These are phyloP conservation scores for Microthlaspi erraticum DNA, from an alignment of 345 rosid species.

Conservation along the genomic window DNA sequence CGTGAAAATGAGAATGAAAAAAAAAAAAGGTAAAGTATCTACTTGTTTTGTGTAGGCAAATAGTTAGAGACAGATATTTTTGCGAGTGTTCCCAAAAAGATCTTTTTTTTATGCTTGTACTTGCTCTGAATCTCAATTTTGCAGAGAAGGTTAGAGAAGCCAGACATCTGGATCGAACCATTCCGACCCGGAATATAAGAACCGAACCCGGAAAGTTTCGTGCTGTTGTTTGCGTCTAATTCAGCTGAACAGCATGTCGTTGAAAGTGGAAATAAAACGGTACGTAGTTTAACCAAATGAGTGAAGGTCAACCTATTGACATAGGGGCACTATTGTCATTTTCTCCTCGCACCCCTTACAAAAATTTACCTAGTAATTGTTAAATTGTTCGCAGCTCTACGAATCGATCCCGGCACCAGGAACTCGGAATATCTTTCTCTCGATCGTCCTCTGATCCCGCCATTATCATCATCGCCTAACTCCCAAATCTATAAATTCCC, in stretches of 20 bases:
- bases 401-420: slow-evolving; percentile 42
- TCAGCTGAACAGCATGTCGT: slow-evolving; percentile 20
- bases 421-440: slow-evolving; percentile 17
- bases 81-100: neutral
- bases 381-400: slow-evolving; percentile 20
- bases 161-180: slow-evolving; percentile 26
- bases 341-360: neutral
- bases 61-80: slow-evolving; percentile 33
- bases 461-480: slow-evolving; percentile 25
- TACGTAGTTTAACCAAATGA: slow-evolving; percentile 3
- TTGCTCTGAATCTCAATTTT: slow-evolving; percentile 28
- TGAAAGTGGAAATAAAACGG: neutral
- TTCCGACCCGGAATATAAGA: slow-evolving; percentile 17
- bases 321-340: slow-evolving; percentile 1
- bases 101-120: slow-evolving; percentile 8
- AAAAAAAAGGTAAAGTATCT: neutral
- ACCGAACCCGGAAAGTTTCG: slow-evolving; percentile 21
- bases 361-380: neutral
- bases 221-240: slow-evolving; percentile 8
- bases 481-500: slow-evolving; percentile 7
- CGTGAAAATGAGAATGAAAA: neutral
- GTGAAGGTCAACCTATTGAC: neutral
- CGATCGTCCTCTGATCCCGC: slow-evolving; percentile 31
- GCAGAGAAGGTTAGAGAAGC: slow-evolving; percentile 37
- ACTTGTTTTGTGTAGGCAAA: slow-evolving; percentile 22